Evolutionary conservation across 2,329 filamentous ascomycete genomes (phyloP), one percentile per base, ranked within the genome.

Genomic region (Ophiostoma novo-ulmi): DNA sequence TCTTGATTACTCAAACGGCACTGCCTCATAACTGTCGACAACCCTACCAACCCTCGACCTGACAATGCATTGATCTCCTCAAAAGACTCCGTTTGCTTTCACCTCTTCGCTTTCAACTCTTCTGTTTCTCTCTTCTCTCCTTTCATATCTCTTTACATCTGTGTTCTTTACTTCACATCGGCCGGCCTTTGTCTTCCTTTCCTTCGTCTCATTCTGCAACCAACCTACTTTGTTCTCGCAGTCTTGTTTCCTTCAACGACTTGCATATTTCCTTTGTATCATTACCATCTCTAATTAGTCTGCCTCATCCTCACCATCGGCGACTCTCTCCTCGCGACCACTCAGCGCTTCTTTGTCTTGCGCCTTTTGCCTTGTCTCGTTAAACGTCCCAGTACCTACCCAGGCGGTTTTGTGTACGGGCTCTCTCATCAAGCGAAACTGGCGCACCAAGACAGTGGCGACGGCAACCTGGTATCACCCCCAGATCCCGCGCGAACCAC

Each of bases 161-260:
- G 44, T 48, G 5, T 48, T 48, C 17, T 48, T 41, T 58, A n/a
- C 64, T 36, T 20, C 17, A 63, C 64, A 44, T 67, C 22, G 71
- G 68, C 70, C 65, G 70, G 70, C 71, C 71, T 72, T 72, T 67
- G 69, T 69, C 71, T 70, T 70, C 64, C 35, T 67, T 36, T 68
- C 39, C 52, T 48, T 67, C 39, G 11, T 64, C 6, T 17, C 22
- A 11, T 44, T 26, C 52, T 58, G n/a, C 52, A 58, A 3, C 22
- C 52, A 26, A 58, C 7, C 52, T 11, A 48, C 44, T 48, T 48
- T 48, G 44, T 48, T 58, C n/a, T 10, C 22, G n/a, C 52, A 26
- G 52, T 58, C 52, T 58, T 48, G 22, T 61, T 61, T 55, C 39
- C 22, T 44, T 67, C 26, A 26, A 38, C 11, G 61, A 58, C 65